Conservation (phyloP, 345 rosid genomes). For the Lenwebbia sp. region DNA sequence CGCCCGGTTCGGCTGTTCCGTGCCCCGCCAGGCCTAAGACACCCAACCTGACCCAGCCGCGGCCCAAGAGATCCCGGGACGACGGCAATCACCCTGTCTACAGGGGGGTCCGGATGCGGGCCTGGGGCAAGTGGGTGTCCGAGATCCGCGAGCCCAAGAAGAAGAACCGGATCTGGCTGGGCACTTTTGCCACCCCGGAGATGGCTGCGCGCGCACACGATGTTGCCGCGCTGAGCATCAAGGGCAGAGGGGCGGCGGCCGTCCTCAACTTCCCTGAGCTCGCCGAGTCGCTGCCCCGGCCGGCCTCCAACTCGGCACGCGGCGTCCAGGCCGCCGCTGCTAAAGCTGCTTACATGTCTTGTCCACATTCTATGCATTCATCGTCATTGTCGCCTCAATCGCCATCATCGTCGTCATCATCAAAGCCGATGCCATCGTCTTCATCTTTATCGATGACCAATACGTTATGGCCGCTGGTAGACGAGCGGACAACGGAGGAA, state of each 20-base stretch:
- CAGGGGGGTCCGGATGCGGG: conserved; percentile 50
- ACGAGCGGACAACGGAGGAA: conserved; percentile 1
- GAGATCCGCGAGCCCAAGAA: conserved; percentile 62
- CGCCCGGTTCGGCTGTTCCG: neutral
- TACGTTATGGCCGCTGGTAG: neutral
- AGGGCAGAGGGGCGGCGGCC: conserved; percentile 38
- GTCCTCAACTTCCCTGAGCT: conserved; percentile 48
- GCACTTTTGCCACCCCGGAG: conserved; percentile 49
- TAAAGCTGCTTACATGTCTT: conserved; percentile 38
- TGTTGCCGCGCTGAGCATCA: conserved; percentile 43
- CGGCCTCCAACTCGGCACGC: conserved; percentile 27
- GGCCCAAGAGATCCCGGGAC: neutral
- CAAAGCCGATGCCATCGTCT: neutral
- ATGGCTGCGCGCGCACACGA: conserved; percentile 71
- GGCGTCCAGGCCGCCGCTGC: conserved; percentile 50
- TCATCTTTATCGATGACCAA: neutral
- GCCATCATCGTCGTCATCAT: neutral
- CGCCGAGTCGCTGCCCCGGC: conserved; percentile 31
- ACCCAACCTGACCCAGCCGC: neutral
- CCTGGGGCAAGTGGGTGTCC: conserved; percentile 64
- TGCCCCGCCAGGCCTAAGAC: too few species aligned
- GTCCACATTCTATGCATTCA: neutral
- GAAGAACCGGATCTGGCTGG: conserved; percentile 60
- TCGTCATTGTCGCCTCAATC: conserved; percentile 7
- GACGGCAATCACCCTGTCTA: conserved; percentile 34